Conservation (phyloP, 768 basidiomycete species). For the Leccinum barrowsii region DNA sequence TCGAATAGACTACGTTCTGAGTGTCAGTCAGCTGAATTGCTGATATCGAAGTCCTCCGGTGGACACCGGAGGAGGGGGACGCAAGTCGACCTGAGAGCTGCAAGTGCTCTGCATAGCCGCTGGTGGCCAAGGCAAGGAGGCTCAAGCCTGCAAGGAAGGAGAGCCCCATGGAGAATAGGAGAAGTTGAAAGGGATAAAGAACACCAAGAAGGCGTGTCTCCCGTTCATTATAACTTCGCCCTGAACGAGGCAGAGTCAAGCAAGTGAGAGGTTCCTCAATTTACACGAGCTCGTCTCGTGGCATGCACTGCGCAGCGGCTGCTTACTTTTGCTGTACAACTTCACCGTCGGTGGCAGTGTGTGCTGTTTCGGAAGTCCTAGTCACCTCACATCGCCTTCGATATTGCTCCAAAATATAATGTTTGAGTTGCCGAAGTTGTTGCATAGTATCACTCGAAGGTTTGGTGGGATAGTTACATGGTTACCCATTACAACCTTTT, state of each 20-base stretch:
- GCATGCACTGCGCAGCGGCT: no score
- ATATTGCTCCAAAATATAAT: no score
- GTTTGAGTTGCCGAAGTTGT: no score
- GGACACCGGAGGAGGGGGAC: conserved; percentile 8
- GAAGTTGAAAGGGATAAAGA: not conserved
- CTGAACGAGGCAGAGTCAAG: not conserved
- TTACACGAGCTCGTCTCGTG: no score
- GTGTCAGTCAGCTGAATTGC: conserved; percentile 29
- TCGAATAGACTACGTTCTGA: conserved; percentile 34
- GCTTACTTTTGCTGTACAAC: no score
- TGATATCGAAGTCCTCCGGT: conserved; percentile 26
- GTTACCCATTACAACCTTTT: not conserved
- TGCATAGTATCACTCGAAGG: no score
- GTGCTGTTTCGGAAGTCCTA: no score
- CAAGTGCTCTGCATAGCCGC: conserved; percentile 10
- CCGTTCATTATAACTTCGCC: conserved; percentile 2
- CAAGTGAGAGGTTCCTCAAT: no score
- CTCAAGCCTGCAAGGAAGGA: conserved; percentile 3
- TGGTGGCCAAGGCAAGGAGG: conserved; percentile 7
- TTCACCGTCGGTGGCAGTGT: no score
- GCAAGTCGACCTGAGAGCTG: conserved; percentile 15
- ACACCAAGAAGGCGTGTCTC: not conserved
- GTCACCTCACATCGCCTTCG: no score
- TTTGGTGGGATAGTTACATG: no score
- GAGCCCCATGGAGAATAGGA: conserved; percentile 10